A percentile compares a stretch with the other conserved stretches of the same genome.
Conservation (phyloP, 2,329 filamentous ascomycete genomes). For the Penicillium sp. region DNA sequence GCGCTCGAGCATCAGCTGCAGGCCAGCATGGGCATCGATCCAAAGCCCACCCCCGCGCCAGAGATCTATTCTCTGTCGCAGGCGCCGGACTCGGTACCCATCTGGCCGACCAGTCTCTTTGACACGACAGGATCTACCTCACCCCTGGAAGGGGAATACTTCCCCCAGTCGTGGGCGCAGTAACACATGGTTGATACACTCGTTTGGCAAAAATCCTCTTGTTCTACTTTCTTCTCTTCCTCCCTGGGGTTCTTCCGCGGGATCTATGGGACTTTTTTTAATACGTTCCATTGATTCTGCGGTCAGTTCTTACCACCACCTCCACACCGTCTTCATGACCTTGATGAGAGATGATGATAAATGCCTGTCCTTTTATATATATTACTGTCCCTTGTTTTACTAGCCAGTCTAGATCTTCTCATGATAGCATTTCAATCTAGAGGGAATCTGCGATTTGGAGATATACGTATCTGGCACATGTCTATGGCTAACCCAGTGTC, state of each 20-base stretch:
- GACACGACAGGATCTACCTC: slow-evolving; percentile 35
- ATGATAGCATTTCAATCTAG: slow-evolving; percentile 43
- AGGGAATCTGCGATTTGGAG: slow-evolving; percentile 29
- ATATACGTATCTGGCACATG: slow-evolving; percentile 12
- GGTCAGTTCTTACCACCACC: slow-evolving; percentile 41
- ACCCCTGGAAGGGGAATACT: slow-evolving; percentile 42
- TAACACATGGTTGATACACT: slow-evolving; percentile 20
- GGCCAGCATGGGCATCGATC: slow-evolving; percentile 44
- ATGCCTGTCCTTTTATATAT: slow-evolving; percentile 39
- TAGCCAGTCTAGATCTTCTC: slow-evolving; percentile 44
- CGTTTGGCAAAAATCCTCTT: slow-evolving; percentile 17
- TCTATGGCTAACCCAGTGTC: slow-evolving; percentile 17
- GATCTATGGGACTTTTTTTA: background rate
- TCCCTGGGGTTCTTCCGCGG: slow-evolving; percentile 19
- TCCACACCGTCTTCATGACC: slow-evolving; percentile 51
- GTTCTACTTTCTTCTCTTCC: slow-evolving; percentile 19
- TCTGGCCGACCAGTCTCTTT: slow-evolving; percentile 43
- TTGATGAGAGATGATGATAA: slow-evolving; percentile 55
- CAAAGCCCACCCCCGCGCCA: slow-evolving; percentile 40
- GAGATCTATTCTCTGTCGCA: slow-evolving; percentile 40
- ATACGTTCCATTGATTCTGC: background rate
- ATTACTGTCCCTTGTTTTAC: slow-evolving; percentile 35
- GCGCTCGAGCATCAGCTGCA: slow-evolving; percentile 49
- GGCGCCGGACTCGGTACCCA: slow-evolving; percentile 36
- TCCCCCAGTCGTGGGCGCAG: slow-evolving; percentile 42